Conservation (phyloP, 2,329 filamentous ascomycete species). For the Coleophoma crateriformis region DNA sequence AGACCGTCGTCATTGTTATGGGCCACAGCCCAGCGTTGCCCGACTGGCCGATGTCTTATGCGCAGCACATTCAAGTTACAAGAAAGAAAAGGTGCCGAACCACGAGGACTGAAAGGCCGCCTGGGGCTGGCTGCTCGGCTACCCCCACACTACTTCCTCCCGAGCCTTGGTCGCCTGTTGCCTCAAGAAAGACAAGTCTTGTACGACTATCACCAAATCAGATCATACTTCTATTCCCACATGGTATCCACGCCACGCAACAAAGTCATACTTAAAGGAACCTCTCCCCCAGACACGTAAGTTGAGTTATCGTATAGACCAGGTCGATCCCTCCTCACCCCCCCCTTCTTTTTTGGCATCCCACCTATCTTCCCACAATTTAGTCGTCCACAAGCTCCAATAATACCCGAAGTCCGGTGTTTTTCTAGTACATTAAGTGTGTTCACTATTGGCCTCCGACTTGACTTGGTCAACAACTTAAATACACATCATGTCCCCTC, state of each 20-base stretch:
- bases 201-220: too few species aligned
- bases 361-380: neutral
- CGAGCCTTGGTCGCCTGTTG: neutral
- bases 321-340: neutral
- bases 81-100: neutral
- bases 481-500: constrained; percentile 34
- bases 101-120: neutral
- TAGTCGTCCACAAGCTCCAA: neutral
- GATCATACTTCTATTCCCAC: too few species aligned
- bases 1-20: too few species aligned
- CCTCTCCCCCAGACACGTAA: too few species aligned
- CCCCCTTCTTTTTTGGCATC: neutral
- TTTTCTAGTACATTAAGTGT: neutral
- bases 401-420: neutral
- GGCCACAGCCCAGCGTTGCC: neutral
- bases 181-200: too few species aligned
- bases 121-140: neutral
- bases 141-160: neutral
- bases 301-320: too few species aligned
- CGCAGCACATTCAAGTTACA: neutral
- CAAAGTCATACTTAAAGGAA: too few species aligned
- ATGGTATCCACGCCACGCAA: too few species aligned
- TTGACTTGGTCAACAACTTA: neutral
- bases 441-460: neutral
- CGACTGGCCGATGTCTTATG: neutral